Evolutionary conservation across 208 protist species (phyloP), one percentile per base, ranked within the genome.

Genomic region (Leishmania guyanensis): DNA sequence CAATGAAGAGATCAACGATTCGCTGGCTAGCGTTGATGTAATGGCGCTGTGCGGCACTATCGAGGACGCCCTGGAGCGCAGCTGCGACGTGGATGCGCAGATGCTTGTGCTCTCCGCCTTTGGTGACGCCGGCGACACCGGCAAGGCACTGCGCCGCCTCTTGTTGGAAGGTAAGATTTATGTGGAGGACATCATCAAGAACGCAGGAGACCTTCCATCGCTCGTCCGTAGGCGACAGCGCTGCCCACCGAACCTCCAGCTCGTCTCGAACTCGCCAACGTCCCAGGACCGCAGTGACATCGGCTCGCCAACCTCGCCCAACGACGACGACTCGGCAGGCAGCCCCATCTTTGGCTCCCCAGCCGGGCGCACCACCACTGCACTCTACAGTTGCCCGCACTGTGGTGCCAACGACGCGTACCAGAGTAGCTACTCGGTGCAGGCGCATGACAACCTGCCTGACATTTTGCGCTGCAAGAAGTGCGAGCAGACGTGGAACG

Each of bases 361-460:
- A 10, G 81, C 81, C 5, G 79, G 79, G 10, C 81, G 70, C 22
- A 87, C 82, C 68, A 77, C 88, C 62, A 95, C 93, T 9, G 85
- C 93, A 9, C 83, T 94, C 5, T 93, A 95, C 75, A 81, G 74
- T 33, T 96, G 93, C 75, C 93, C 91, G 3, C 86, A 88, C 33
- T 96, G 93, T 56, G 91, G 91, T 43, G 89, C 88, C 0, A 83
- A 84, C 36, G 91, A 94, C 72, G 93, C 91, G 72, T 84, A 91
- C 54, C 85, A 84, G 43, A 93, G 76, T 74, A 89, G 84, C 74
- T 94, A 96, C 86, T 88, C 90, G 6, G 91, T 96, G 20, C 86
- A 89, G 69, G 89, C 93, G 1, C 93, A 96, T 80, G 91, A 96
- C 75, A 94, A 92, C 89, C 89, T 92, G 80, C 89, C 90, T 0